A percentile compares a stretch with the other conserved stretches of the same genome.
These are phyloP conservation scores for Apiospora saccharicola DNA, from an alignment of 2,329 filamentous ascomycete species.

Conservation along the genomic window DNA sequence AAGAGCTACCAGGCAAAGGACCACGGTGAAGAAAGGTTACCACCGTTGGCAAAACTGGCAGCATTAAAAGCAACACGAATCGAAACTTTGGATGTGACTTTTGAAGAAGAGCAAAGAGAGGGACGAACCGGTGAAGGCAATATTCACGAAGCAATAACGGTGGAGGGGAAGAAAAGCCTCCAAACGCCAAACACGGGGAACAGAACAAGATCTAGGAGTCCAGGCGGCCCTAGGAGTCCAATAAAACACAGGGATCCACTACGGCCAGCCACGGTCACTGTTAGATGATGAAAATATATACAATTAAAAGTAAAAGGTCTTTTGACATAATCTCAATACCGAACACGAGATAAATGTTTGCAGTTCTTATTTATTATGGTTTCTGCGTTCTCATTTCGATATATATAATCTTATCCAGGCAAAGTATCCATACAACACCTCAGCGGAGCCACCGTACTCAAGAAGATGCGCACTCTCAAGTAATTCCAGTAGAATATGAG, in stretches of 20 bases:
- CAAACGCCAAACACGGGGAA: neutral
- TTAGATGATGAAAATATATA: neutral
- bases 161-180: too few relatives aligned
- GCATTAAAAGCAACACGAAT: neutral
- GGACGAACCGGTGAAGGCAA: neutral
- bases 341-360: too few relatives aligned
- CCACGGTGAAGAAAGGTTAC: neutral
- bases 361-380: too few relatives aligned
- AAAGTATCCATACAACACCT: too few relatives aligned
- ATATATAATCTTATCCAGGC: too few relatives aligned
- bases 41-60: neutral
- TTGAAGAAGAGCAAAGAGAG: neutral
- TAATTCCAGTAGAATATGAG: too few relatives aligned
- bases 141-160: neutral
- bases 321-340: too few relatives aligned
- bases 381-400: too few relatives aligned
- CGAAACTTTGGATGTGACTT: too few relatives aligned
- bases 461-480: too few relatives aligned
- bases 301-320: too few relatives aligned
- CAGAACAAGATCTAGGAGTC: neutral
- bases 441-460: too few relatives aligned
- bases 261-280: neutral
- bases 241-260: neutral
- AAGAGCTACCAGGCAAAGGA: neutral
- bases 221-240: neutral